phyloP scores from a whole-genome alignment of 305 asterid genomes.

The Fraxinus albicans region DNA sequence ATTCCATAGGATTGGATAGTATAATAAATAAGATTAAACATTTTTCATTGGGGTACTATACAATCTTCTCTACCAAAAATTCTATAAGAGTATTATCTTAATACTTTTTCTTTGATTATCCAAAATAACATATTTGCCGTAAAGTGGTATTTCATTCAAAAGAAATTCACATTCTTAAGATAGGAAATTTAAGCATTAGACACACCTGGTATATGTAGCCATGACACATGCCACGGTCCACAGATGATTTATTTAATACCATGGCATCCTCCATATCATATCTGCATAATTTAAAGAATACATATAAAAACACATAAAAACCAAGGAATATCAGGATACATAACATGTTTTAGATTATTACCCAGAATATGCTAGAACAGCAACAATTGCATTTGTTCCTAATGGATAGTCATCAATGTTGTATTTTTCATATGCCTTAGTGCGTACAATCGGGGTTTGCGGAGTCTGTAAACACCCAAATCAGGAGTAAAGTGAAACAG shows the following conservation, averaged over 20 bases:
- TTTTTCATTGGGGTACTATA: not conserved
- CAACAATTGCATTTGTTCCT: constrained; percentile 97
- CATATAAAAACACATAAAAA: constrained; percentile 23
- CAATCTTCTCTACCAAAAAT: not conserved
- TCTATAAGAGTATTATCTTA: no score
- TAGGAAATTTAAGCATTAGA: constrained; percentile 3
- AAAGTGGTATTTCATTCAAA: not conserved
- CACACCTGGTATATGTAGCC: constrained; percentile 90
- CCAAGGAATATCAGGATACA: constrained; percentile 4
- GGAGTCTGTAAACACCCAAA: constrained; percentile 68
- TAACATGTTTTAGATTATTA: constrained; percentile 25
- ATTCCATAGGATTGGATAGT: no score
- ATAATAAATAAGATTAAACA: not conserved
- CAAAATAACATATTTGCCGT: not conserved
- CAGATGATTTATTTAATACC: constrained; percentile 92
- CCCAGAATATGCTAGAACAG: constrained; percentile 98
- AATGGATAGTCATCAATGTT: constrained; percentile 80
- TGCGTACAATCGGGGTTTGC: constrained; percentile 95
- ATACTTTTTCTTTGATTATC: not conserved
- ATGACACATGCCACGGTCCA: constrained; percentile 94
- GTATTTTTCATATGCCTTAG: constrained; percentile 78
- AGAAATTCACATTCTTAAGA: constrained; percentile 10
- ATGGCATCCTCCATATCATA: constrained; percentile 99
- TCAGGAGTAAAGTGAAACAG: constrained; percentile 7
- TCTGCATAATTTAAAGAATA: constrained; percentile 40